These are phyloP conservation scores for Fusarium veterinarium DNA, from an alignment of 2,329 filamentous ascomycete species.

Conservation along the genomic window DNA sequence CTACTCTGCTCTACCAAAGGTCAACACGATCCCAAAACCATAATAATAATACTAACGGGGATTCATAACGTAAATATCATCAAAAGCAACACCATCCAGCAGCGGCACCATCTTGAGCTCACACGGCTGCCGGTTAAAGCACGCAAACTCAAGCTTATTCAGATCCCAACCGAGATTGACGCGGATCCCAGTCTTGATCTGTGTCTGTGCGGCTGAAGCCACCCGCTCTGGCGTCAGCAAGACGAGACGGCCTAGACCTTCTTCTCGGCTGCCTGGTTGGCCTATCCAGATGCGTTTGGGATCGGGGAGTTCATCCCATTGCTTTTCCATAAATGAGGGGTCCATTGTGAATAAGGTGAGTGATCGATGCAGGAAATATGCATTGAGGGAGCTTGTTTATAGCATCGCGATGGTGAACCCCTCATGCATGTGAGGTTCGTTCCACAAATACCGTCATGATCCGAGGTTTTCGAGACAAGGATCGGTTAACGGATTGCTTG, in stretches of 20 bases:
- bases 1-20: conserved; percentile 54
- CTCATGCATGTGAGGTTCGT: not conserved
- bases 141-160: conserved; percentile 65
- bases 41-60: conserved; percentile 45
- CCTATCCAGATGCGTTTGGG: conserved; percentile 61
- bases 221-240: conserved; percentile 65
- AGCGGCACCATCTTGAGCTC: conserved; percentile 62
- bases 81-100: conserved; percentile 59
- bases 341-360: conserved; percentile 5
- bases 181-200: conserved; percentile 63
- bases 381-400: conserved; percentile 5
- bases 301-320: conserved; percentile 55
- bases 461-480: no score
- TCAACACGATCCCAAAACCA: not conserved
- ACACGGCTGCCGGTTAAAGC: conserved; percentile 62
- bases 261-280: conserved; percentile 57
- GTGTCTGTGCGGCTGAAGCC: conserved; percentile 56
- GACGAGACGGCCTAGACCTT: conserved; percentile 63
- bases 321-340: conserved; percentile 22
- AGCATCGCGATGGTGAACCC: not conserved
- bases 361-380: not conserved
- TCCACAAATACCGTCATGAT: not conserved
- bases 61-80: conserved; percentile 63
- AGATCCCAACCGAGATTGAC: conserved; percentile 67
- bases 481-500: not conserved